Evolutionary conservation across 805 yeast species (phyloP), one percentile per base, ranked within the genome.

Genomic region (Yarrowia sp.): DNA sequence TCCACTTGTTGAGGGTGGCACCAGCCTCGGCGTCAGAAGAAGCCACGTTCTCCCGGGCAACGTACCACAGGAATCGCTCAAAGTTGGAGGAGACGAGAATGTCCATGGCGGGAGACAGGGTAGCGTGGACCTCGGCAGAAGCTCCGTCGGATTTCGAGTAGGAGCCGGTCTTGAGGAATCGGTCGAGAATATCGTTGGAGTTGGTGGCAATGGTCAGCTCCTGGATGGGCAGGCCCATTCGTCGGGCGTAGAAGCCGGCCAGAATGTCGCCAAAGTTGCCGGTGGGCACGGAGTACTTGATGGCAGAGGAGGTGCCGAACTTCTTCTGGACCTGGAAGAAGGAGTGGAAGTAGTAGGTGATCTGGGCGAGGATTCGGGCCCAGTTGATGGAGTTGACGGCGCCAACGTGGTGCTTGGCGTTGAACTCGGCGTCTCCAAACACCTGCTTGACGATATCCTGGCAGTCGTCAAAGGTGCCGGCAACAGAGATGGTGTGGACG

Each of bases 351-450:
- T 95, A 95, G 82, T 95, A 95, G 26, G 99, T 93, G 78, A 92
- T 94, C 82, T 95, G 99, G 50, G 99, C 98, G 74, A 95, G 85
- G 73, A 95, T 95, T 81, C 99, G 88, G 9, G 99, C 98, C 99
- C 99, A 95, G 84, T 95, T 95, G 79, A 95, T 95, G 59, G 98
- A 93, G 82, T 95, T 95, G 71, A 95, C 97, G 16, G 99, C 99
- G 74, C 98, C 99, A 70, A 95, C 89, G 76, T 93, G 97, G 81
- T 93, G 90, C 78, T 87, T 89, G 72, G 84, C 85, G 80, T 95
- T 95, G 84, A 95, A 95, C 72, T 89, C 92, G 67, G 78, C 81
- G 78, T 95, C 99, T 71, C 94, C 95, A 79, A 95, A 95, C 71
- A 94, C 88, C 76, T 89, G 90, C 81, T 95, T 95, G 71, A 95